These are phyloP conservation scores for Pichia thaimueangensis DNA, from an alignment of 805 yeast species.

Conservation along the genomic window DNA sequence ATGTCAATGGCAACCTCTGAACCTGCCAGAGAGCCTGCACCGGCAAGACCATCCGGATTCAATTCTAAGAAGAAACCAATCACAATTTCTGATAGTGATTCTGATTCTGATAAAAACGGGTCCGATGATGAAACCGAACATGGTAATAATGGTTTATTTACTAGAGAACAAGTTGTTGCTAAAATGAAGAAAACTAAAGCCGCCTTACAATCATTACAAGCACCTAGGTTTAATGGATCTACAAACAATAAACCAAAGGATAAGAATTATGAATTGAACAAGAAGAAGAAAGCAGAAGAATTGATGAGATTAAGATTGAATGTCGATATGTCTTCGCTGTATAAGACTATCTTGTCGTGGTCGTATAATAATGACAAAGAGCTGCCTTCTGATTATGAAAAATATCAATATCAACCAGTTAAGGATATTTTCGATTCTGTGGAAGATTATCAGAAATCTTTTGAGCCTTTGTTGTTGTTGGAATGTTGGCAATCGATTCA, in stretches of 20 bases:
- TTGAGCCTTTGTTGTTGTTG: slow-evolving; percentile 74
- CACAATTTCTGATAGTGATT: slow-evolving; percentile 20
- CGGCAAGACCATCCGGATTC: slow-evolving; percentile 50
- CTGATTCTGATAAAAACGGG: slow-evolving; percentile 34
- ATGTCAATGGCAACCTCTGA: slow-evolving; percentile 12
- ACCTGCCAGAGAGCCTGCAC: slow-evolving; percentile 34
- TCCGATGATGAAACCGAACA: slow-evolving; percentile 34
- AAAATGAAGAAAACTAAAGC: slow-evolving; percentile 23
- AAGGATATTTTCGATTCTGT: slow-evolving; percentile 50
- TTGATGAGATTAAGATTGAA: slow-evolving; percentile 73
- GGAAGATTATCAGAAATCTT: slow-evolving; percentile 58
- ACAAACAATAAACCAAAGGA: slow-evolving; percentile 17
- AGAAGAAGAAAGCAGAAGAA: slow-evolving; percentile 56
- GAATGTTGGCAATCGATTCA: slow-evolving; percentile 94
- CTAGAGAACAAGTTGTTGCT: slow-evolving; percentile 31
- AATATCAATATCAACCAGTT: slow-evolving; percentile 37
- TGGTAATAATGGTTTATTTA: slow-evolving; percentile 36
- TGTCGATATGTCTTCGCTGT: slow-evolving; percentile 72
- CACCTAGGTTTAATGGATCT: slow-evolving; percentile 14
- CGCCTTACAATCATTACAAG: slow-evolving; percentile 26
- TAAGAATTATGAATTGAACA: slow-evolving; percentile 20
- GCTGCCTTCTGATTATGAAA: slow-evolving; percentile 48
- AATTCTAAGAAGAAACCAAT: slow-evolving; percentile 26
- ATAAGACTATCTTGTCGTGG: slow-evolving; percentile 69
- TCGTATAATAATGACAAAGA: slow-evolving; percentile 51